Evolutionary conservation across 2,329 filamentous ascomycete genomes (phyloP), one percentile per base, ranked within the genome.

Genomic region (Thielaviopsis populi): DNA sequence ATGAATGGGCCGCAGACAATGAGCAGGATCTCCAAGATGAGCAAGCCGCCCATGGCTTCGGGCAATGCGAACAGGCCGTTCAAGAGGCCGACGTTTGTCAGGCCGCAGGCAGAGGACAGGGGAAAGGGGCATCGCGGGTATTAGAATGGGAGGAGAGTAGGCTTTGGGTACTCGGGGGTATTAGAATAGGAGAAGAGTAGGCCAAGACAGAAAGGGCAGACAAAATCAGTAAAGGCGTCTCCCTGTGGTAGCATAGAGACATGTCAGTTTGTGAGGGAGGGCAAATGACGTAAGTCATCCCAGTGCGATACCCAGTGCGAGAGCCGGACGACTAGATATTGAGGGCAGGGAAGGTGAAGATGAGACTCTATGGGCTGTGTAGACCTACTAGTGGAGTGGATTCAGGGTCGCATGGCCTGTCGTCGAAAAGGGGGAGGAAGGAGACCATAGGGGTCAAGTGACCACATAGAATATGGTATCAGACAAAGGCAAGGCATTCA

Each of bases 21-120:
- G 46, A 76, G 75, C 2, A 74, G 76, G 0, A 75, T 80, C 40
- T 74, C 78, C 50, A 76, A 78, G 0, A 76, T 83, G 69, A 77
- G 80, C 60, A 75, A 75, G 68, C 69, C 61, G 11, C 50, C 61
- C 27, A 13, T 24, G 7, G 15, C 22, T 15, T 15, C 17, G 11
- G 48, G 19, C 2, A 42, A 37, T 13, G 27, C 83, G 59, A 74
- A 75, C 63, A 81, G 78, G 69, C 81, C 81, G 5, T 84, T 83
- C 65, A 83, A 81, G 71, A 79, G 78, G 53, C 72, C 83, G 68
- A 83, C 79, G 11, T 78, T 83, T 22, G 13, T 42, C 17, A 42
- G 30, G 19, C 24, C 33, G 10, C 33, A 37, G 4, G 5, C 6
- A 37, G 33, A 37, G 33, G 8, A 37, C 33, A 37, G 10, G 6